Evolutionary conservation across 2,329 filamentous ascomycete species (phyloP).

Genomic region (Claviceps monticola): DNA sequence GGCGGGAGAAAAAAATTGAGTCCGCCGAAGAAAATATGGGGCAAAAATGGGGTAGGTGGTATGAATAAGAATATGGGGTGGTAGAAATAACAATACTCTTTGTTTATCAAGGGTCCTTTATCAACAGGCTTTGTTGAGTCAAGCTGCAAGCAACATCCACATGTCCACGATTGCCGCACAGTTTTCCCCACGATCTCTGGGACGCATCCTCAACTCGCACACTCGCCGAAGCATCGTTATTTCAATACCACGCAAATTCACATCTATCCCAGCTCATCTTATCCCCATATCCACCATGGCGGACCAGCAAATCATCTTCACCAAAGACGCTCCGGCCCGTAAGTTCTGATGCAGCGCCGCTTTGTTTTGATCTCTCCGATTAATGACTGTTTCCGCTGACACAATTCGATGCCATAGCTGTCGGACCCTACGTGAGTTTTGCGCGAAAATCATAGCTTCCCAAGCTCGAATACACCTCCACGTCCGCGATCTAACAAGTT

Average conservation of each 20-base stretch:
- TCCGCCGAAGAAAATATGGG: too few relatives aligned
- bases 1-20: too few relatives aligned
- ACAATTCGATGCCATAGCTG: slow-evolving; percentile 25
- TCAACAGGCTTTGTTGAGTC: background rate
- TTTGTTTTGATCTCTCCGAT: background rate
- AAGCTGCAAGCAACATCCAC: slow-evolving; percentile 3
- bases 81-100: too few relatives aligned
- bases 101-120: too few relatives aligned
- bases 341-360: slow-evolving; percentile 17
- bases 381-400: background rate
- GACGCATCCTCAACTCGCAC: slow-evolving; percentile 2
- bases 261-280: slow-evolving; percentile 14
- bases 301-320: slow-evolving; percentile 37
- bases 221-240: slow-evolving; percentile 2
- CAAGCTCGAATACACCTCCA: background rate
- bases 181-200: slow-evolving; percentile 7
- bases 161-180: slow-evolving; percentile 12
- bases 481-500: background rate
- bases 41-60: too few relatives aligned
- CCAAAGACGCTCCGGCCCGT: slow-evolving; percentile 46
- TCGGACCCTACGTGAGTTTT: slow-evolving; percentile 47
- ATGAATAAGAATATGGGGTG: too few relatives aligned
- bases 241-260: slow-evolving; percentile 14
- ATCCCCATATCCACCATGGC: slow-evolving; percentile 28
- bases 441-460: background rate